Percentiles rank a stretch among this genome's conserved stretches.
These are phyloP conservation scores for Candida nonsorbophila DNA, from an alignment of 805 yeast species.

Conservation along the genomic window DNA sequence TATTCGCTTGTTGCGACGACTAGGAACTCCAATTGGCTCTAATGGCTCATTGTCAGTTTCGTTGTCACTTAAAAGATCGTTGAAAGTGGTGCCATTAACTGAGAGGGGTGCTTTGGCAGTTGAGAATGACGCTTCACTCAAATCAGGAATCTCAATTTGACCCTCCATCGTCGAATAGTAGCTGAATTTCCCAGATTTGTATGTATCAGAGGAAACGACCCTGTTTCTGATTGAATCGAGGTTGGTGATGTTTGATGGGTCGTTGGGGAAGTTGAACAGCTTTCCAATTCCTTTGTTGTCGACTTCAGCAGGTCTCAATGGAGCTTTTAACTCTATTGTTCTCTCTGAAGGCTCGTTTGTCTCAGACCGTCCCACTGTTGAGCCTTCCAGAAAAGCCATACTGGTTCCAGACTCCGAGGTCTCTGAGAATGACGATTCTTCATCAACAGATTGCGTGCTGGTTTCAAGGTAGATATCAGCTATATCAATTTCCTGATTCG, in stretches of 20 bases:
- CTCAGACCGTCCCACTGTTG: too few species aligned
- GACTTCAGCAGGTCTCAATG: neutral
- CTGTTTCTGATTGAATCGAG: conserved; percentile 12
- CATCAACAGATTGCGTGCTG: too few species aligned
- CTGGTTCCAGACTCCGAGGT: too few species aligned
- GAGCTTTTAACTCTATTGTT: too few species aligned
- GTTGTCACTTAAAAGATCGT: conserved; percentile 18
- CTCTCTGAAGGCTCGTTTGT: too few species aligned
- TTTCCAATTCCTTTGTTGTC: conserved; percentile 33
- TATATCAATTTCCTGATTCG: too few species aligned
- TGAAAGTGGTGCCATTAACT: conserved; percentile 19
- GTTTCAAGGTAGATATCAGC: too few species aligned
- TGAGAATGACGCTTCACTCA: conserved; percentile 17
- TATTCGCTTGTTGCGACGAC: conserved; percentile 22
- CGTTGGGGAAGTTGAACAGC: conserved; percentile 34
- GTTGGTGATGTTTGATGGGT: conserved; percentile 28
- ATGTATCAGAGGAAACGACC: conserved; percentile 8
- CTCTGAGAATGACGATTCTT: too few species aligned
- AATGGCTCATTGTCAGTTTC: conserved; percentile 13
- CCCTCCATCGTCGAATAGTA: conserved; percentile 17
- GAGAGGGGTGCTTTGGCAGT: neutral
- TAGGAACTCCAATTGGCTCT: conserved; percentile 34
- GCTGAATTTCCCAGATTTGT: conserved; percentile 11
- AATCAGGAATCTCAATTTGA: conserved; percentile 39
- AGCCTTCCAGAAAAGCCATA: too few species aligned